phyloP scores from a whole-genome alignment of 2,329 filamentous ascomycete genomes.

The Botrytis sinoallii region DNA sequence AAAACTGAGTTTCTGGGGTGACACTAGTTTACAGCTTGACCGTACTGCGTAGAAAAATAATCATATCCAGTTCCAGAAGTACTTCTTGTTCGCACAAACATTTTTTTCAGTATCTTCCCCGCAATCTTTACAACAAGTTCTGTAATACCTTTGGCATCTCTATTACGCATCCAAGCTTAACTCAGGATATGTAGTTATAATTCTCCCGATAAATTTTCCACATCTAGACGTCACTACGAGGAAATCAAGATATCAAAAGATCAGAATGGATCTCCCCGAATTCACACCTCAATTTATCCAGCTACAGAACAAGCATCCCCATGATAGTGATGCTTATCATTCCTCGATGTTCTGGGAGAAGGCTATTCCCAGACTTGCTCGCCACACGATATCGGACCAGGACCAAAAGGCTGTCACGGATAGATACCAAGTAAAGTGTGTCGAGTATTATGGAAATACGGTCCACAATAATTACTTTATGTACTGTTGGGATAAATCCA shows the following conservation, averaged over 20 bases:
- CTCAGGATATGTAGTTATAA: fast-evolving
- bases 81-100: neutral
- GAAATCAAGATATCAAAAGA: neutral
- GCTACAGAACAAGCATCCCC: neutral
- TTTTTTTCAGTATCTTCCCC: neutral
- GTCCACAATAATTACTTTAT: fast-evolving
- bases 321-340: neutral
- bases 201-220: fast-evolving
- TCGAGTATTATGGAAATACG: neutral
- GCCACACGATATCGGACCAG: fast-evolving
- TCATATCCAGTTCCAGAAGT: neutral
- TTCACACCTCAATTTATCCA: neutral
- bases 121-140: neutral
- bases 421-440: neutral
- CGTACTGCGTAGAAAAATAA: neutral
- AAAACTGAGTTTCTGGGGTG: neutral
- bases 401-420: neutral
- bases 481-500: neutral
- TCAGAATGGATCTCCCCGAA: neutral
- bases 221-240: neutral
- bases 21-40: neutral
- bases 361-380: neutral
- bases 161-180: neutral
- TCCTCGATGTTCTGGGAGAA: neutral
- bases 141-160: neutral